Percentiles rank a stretch among this genome's conserved stretches.
phyloP scores from a whole-genome alignment of 768 basidiomycete genomes.

The Phylloporus sp. region DNA sequence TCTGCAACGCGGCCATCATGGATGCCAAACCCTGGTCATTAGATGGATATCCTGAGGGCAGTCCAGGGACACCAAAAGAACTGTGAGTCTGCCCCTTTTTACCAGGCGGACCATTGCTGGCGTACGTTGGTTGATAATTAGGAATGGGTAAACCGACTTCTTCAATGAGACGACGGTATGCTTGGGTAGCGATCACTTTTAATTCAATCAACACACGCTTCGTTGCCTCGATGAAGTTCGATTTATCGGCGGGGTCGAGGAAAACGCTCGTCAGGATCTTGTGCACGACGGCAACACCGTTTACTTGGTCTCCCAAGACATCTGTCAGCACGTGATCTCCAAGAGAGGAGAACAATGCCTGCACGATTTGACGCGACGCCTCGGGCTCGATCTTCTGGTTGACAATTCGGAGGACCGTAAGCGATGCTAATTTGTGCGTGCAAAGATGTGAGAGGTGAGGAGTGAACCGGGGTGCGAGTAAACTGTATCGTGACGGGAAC shows the following conservation, averaged over 20 bases:
- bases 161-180: conserved; percentile 89
- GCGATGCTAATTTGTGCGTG: conserved; percentile 94
- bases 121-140: conserved; percentile 79
- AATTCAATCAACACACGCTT: conserved; percentile 87
- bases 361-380: conserved; percentile 81
- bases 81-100: conserved; percentile 55
- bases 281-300: conserved; percentile 88
- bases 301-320: conserved; percentile 93
- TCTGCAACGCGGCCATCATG: conserved; percentile 90
- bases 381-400: conserved; percentile 94
- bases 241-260: conserved; percentile 68
- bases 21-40: conserved; percentile 84
- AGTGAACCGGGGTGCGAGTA: conserved; percentile 93
- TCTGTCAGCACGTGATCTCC: conserved; percentile 90
- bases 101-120: conserved; percentile 53
- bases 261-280: conserved; percentile 89
- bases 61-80: conserved; percentile 65
- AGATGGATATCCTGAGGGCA: conserved; percentile 75
- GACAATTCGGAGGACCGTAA: conserved; percentile 92
- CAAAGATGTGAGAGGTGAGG: conserved; percentile 96
- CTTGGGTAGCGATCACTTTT: conserved; percentile 91
- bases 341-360: conserved; percentile 86
- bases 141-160: conserved; percentile 91
- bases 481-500: conserved; percentile 92
- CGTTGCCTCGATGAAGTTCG: conserved; percentile 75